Evolutionary conservation across 208 protist genomes (phyloP).

Genomic region (Wallacemonas rigidus): DNA sequence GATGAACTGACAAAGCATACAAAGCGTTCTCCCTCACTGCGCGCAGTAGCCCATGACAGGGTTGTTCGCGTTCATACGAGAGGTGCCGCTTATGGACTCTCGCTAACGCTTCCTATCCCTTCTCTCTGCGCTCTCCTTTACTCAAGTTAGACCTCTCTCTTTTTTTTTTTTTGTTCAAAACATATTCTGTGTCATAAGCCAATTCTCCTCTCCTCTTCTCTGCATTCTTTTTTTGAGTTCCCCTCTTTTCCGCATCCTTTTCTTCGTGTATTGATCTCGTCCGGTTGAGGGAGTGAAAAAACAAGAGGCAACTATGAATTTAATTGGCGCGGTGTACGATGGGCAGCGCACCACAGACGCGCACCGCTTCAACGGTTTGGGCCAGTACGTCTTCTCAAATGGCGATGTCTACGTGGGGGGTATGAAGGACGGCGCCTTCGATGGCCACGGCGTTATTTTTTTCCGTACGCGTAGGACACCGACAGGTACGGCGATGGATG

Average conservation of each 20-base stretch:
- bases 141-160: neutral
- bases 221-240: neutral
- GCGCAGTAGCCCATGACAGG: neutral
- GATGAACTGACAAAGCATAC: neutral
- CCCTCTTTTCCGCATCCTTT: neutral
- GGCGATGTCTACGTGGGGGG: constrained; percentile 82
- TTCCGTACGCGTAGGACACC: constrained; percentile 29
- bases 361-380: constrained; percentile 71
- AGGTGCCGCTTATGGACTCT: neutral
- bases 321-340: constrained; percentile 59
- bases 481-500: too few relatives aligned
- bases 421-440: constrained; percentile 80
- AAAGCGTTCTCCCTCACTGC: neutral
- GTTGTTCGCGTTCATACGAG: too few relatives aligned
- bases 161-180: constrained; percentile 7
- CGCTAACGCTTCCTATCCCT: neutral
- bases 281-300: constrained; percentile 1
- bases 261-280: neutral
- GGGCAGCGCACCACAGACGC: constrained; percentile 64
- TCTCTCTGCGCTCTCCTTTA: neutral
- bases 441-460: constrained; percentile 83
- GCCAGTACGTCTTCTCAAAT: constrained; percentile 81
- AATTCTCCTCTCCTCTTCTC: neutral
- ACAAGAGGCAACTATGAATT: constrained; percentile 33
- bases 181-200: neutral